Evolutionary conservation across 2,329 filamentous ascomycete genomes (phyloP), one percentile per base, ranked within the genome.

Genomic region (Herpotrichia juniperi): DNA sequence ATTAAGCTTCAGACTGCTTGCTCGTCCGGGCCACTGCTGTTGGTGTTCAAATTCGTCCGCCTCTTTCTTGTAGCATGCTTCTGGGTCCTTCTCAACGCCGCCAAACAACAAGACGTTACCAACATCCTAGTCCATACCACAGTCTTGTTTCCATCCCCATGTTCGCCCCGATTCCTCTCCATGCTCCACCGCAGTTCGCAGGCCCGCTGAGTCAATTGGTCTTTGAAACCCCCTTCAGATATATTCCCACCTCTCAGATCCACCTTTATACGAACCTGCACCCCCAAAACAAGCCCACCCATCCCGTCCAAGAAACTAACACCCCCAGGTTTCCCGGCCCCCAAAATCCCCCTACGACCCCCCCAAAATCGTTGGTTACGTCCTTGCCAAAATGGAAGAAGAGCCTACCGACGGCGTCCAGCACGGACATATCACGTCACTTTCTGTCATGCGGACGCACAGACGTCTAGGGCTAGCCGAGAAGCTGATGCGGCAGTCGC

Each of bases 361-460:
- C 67, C 94, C 94, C 62, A 96, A 97, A 78, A 96, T 99, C 55
- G 94, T 99, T 21, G 94, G 94, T 66, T 99, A 99, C 73, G 94
- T 99, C n/a, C 87, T 99, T 22, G 94, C 94, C 46, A 99, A 99
- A 83, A 99, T 99, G 93, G 94, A 99, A 77, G 94, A 99, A 80
- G 94, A 97, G 75, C 93, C 94, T 7, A 72, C 88, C 54, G 93
- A 97, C 74, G 93, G 93, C 52, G 80, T 97, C 34, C 90, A 88
- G 64, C 94, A 97, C 77, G 94, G 94, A 14, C 94, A 99, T 79
- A 97, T 99, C 70, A 99, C 94, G 40, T 93, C 88, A 63, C 76
- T 99, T 69, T 93, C 88, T 68, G 94, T 99, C 37, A 99, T 97
- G 94, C 83, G 94, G 61, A 99, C 94, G 61, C 94, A 99, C 77